Evolutionary conservation across 305 asterid species (phyloP), one percentile per base, ranked within the genome.

Genomic region (Rubia tinctorum): DNA sequence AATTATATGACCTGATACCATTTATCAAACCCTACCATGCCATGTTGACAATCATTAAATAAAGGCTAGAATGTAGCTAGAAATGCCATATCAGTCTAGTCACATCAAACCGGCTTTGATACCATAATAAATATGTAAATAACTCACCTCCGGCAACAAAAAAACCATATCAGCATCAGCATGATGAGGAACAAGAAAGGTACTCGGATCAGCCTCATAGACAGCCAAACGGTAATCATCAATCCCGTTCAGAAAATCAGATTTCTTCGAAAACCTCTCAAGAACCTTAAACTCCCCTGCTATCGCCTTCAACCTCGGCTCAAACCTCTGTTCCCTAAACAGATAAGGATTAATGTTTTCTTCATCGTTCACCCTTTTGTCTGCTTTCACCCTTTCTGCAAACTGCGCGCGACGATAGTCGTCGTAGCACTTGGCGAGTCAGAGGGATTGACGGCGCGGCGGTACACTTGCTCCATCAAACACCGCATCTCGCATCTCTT

Each of bases 141-240:
- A 2, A 47, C 60, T 55, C 23, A 81, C 91, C 91, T 15, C 80
- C 74, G 23, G 73, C 60, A 0, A 83, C 87, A 27, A 81, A 56
- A 53, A 75, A 25, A 85, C 20, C 0, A 76, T 23, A 42, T 87
- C 89, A 45, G 83, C 78, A 66, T 87, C 89, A 65, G 66, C 56
- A 66, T 87, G 88, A 78, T 85, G 82, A 71, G 91, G 88, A 45
- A 85, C 56, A 18, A 83, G 30, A 7, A 85, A 83, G 2, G 88
- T 78, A 14, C 66, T 72, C 3, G 89, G 88, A 47, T 85, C 77
- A 0, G 86, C 83, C 63, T 85, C 88, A 43, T 81, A 78, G 2
- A 81, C 23, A 0, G 79, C 79, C 5, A 87, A 25, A 3, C 89
- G 79, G 34, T 76, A 85, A 9, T 82, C 74, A 56, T 83, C 88